Percentiles rank a stretch among this genome's conserved stretches.
Conservation (phyloP, 2,329 filamentous ascomycete genomes). For the Phialophora expanda region DNA sequence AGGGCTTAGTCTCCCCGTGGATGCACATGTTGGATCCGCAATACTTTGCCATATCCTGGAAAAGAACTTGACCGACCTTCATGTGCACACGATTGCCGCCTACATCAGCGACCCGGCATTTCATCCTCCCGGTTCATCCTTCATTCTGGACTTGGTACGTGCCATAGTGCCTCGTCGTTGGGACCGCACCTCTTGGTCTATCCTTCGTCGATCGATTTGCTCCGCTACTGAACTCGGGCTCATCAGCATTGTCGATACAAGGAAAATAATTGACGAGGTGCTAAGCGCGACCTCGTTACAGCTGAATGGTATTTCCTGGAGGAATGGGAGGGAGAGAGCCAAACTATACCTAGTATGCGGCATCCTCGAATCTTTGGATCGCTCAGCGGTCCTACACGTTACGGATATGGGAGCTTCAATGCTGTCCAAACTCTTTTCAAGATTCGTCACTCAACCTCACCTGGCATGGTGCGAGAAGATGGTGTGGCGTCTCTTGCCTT, state of each 20-base stretch:
- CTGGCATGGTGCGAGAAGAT: not conserved
- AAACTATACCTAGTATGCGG: slow-evolving; percentile 15
- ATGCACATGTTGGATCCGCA: slow-evolving; percentile 18
- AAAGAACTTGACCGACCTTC: slow-evolving; percentile 1
- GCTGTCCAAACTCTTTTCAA: slow-evolving; percentile 25
- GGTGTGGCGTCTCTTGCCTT: slow-evolving; percentile 24
- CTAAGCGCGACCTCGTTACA: not conserved
- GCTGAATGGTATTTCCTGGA: not conserved
- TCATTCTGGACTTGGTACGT: slow-evolving; percentile 24
- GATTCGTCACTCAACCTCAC: slow-evolving; percentile 4
- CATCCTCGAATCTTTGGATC: slow-evolving; percentile 20
- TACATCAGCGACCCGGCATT: slow-evolving; percentile 36
- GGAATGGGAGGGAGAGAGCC: slow-evolving; percentile 3
- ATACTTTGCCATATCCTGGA: slow-evolving; percentile 30
- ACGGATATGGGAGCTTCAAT: slow-evolving; percentile 21
- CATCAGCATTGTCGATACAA: slow-evolving; percentile 24
- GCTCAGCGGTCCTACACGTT: slow-evolving; percentile 25
- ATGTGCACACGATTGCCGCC: slow-evolving; percentile 26
- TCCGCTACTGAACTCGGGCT: slow-evolving; percentile 35
- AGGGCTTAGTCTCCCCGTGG: slow-evolving; percentile 17
- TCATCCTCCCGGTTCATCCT: slow-evolving; percentile 34
- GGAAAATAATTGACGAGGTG: slow-evolving; percentile 19
- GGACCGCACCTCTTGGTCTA: slow-evolving; percentile 21
- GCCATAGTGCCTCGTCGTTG: slow-evolving; percentile 15
- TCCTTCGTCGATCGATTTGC: slow-evolving; percentile 21